These are phyloP conservation scores for Agrostemma githago DNA, from an alignment of 148 eudicot genomes.

Conservation along the genomic window DNA sequence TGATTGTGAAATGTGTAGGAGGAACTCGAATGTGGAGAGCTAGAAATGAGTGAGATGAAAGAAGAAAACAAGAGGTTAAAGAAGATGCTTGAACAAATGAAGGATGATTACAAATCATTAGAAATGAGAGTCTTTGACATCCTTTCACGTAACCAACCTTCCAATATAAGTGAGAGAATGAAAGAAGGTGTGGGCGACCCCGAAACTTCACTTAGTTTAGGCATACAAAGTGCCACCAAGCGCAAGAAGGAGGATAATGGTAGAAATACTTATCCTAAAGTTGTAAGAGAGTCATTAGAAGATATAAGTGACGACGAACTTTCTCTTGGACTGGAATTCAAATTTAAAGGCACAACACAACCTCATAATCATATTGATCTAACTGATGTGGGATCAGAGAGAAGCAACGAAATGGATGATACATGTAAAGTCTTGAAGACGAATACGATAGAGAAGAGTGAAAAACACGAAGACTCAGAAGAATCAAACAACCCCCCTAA, in stretches of 20 bases:
- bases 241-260: constrained; percentile 23
- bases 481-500: constrained; percentile 38
- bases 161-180: constrained; percentile 11
- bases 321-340: constrained; percentile 39
- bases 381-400: constrained; percentile 26
- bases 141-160: constrained; percentile 30
- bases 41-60: constrained; percentile 42
- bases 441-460: constrained; percentile 34
- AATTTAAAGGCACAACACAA: neutral
- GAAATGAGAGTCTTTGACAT: constrained; percentile 38
- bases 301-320: constrained; percentile 38
- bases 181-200: constrained; percentile 31
- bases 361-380: constrained; percentile 15
- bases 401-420: constrained; percentile 30
- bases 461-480: constrained; percentile 38
- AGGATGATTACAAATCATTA: constrained; percentile 50
- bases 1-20: constrained; percentile 16
- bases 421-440: constrained; percentile 41
- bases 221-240: constrained; percentile 31
- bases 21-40: constrained; percentile 44
- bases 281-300: constrained; percentile 17
- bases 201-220: constrained; percentile 60
- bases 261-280: constrained; percentile 21
- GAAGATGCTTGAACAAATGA: constrained; percentile 37
- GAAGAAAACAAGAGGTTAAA: constrained; percentile 59